Evolutionary conservation across 73 alveolate species (phyloP), one percentile per base, ranked within the genome.

Genomic region (Paramecium caudatum): DNA sequence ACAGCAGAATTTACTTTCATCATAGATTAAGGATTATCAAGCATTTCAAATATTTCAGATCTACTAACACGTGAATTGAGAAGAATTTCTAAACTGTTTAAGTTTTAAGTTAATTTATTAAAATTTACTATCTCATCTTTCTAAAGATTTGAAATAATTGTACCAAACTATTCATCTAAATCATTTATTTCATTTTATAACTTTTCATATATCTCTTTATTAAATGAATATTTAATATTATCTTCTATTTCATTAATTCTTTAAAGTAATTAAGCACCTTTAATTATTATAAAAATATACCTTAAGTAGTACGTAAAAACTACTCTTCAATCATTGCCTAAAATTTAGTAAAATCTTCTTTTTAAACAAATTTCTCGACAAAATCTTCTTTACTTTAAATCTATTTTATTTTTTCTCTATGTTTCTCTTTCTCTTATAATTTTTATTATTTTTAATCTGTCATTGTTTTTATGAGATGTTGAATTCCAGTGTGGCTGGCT

Each of bases 181-280:
- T 55, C 80, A 19, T 2, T 1, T 0, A 55, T 55, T 23, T 55
- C 80, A 10, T 27, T 27, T 55, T 5, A 55, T 27, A 55, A 55
- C 3, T 55, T 55, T 10, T 55, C 80, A 55, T 55, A 55, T 5
- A 55, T 55, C 9, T 55, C 80, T 55, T 55, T 55, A 23, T 55
- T 55, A 55, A 55, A 55, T 10, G 30, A 55, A 55, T 15, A 27
- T 10, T 15, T 55, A 23, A 55, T 55, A 5, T 55, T 55, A 55
- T 55, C 80, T 15, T 55, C 80, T 19, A 43, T 23, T 23, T 55
- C 41, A 55, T 55, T 55, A 21, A 55, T 23, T 55, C 80, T 55
- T 27, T 55, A 55, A 27, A 55, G 12, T 27, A 55, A 21, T 55
- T 55, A 55, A 55, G 80, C 80, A 2, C 80, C 80, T 55, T 55